Conservation (phyloP, 2,329 filamentous ascomycete species). For the Neofusicoccum ribis region DNA sequence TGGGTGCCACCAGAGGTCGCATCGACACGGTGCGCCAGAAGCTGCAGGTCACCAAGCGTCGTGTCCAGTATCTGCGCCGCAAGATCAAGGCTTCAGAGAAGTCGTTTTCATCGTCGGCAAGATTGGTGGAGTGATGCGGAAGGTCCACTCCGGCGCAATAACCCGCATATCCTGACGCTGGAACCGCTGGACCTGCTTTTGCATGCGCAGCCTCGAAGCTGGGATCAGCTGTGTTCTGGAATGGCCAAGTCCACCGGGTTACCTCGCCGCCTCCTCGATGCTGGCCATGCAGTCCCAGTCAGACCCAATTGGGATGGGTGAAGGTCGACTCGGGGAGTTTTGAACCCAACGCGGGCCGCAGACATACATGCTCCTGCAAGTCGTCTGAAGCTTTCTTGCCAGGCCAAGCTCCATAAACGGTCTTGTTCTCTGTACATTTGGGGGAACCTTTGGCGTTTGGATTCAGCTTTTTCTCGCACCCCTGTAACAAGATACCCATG, state of each 20-base stretch:
- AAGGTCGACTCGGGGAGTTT: not conserved
- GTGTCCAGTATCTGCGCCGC: constrained; percentile 3
- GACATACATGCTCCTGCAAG: not conserved
- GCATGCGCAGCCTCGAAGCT: not conserved
- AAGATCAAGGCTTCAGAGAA: constrained; percentile 9
- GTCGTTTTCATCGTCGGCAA: not conserved
- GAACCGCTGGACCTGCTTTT: not conserved
- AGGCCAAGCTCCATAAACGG: not conserved
- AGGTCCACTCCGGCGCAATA: not conserved
- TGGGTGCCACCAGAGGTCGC: not conserved
- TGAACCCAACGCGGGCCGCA: not conserved
- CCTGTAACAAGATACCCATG: constrained; percentile 3
- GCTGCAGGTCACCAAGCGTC: constrained; percentile 5
- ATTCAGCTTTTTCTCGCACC: not conserved
- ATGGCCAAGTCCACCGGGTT: not conserved
- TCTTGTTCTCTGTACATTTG: not conserved
- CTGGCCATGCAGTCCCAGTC: not conserved
- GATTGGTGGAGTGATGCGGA: not conserved
- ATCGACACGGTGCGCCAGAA: constrained; percentile 6
- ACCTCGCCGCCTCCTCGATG: not conserved
- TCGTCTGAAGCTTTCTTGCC: not conserved
- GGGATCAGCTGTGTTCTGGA: not conserved
- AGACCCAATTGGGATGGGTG: not conserved
- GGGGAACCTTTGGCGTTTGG: not conserved
- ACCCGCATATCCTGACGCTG: too few species aligned